Evolutionary conservation across 1,284 basidiomycete genomes (phyloP).

Genomic region (Ceraceosorus guamensis): DNA sequence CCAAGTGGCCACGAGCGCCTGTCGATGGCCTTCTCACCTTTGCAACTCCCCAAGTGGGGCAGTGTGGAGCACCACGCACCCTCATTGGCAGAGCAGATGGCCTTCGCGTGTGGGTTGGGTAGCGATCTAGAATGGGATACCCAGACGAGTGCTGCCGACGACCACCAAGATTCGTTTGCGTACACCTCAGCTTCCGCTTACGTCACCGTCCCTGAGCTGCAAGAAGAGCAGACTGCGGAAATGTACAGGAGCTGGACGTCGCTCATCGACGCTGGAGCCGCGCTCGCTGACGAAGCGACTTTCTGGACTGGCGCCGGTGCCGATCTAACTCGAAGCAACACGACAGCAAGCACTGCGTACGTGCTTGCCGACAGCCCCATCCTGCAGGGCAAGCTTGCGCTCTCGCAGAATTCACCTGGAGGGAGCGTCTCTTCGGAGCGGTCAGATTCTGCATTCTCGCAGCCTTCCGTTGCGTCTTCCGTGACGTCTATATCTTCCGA

Average conservation of each 20-base stretch:
- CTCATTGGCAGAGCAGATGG: constrained; percentile 14
- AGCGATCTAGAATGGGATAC: constrained; percentile 4
- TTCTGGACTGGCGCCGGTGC: background rate
- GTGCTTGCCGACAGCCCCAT: background rate
- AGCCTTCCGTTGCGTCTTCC: background rate
- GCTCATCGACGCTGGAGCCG: background rate
- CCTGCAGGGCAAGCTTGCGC: background rate
- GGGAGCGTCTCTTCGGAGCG: background rate
- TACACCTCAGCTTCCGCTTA: background rate
- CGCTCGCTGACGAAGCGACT: background rate
- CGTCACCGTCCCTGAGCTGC: background rate
- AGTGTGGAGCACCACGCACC: constrained; percentile 11
- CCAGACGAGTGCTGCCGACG: background rate
- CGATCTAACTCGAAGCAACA: background rate
- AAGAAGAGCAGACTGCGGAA: background rate
- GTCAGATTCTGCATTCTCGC: background rate
- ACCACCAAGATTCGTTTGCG: background rate
- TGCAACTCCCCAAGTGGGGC: background rate
- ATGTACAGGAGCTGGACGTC: background rate
- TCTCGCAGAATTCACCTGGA: too few species aligned
- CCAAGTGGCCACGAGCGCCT: background rate
- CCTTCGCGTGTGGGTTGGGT: constrained; percentile 12
- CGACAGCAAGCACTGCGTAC: background rate
- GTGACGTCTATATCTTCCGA: background rate
- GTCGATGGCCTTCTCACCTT: background rate